These are phyloP conservation scores for Tricladium varicosporioides DNA, from an alignment of 2,329 filamentous ascomycete species.

Conservation along the genomic window DNA sequence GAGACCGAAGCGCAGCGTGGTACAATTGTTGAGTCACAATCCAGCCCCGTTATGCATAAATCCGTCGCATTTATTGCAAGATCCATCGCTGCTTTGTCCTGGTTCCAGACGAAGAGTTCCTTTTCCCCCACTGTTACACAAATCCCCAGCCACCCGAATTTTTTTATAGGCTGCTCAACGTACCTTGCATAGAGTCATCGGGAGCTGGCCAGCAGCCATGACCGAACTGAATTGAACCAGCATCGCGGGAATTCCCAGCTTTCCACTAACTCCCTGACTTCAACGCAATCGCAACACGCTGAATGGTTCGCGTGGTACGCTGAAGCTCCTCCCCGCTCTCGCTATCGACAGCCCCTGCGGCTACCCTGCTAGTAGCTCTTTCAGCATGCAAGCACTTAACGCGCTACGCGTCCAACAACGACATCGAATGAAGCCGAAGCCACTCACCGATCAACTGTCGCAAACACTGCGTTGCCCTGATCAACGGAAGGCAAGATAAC, in stretches of 20 bases:
- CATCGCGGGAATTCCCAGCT: conserved; percentile 2
- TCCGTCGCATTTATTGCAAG: conserved; percentile 10
- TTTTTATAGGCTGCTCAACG: conserved; percentile 1
- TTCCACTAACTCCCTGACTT: not conserved
- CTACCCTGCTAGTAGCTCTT: conserved; percentile 8
- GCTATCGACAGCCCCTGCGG: not conserved
- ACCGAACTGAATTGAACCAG: conserved; percentile 2
- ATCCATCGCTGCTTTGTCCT: not conserved
- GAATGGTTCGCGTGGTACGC: conserved; percentile 6
- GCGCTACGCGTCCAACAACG: conserved; percentile 17
- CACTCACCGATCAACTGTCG: not conserved
- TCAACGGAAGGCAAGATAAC: conserved; percentile 16
- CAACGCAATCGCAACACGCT: not conserved
- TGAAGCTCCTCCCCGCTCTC: not conserved
- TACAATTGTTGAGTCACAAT: conserved; percentile 16
- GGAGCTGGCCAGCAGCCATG: conserved; percentile 1
- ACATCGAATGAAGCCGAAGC: conserved; percentile 20
- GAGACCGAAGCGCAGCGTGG: not conserved
- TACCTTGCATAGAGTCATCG: conserved; percentile 13
- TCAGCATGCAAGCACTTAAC: conserved; percentile 29
- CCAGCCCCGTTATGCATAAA: conserved; percentile 14
- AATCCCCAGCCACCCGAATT: conserved; percentile 6
- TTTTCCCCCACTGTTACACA: conserved; percentile 5
- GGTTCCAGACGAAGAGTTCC: not conserved
- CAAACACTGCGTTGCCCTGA: conserved; percentile 13